These are phyloP conservation scores for Claviceps humidiphila DNA, from an alignment of 2,329 filamentous ascomycete species.

Conservation along the genomic window DNA sequence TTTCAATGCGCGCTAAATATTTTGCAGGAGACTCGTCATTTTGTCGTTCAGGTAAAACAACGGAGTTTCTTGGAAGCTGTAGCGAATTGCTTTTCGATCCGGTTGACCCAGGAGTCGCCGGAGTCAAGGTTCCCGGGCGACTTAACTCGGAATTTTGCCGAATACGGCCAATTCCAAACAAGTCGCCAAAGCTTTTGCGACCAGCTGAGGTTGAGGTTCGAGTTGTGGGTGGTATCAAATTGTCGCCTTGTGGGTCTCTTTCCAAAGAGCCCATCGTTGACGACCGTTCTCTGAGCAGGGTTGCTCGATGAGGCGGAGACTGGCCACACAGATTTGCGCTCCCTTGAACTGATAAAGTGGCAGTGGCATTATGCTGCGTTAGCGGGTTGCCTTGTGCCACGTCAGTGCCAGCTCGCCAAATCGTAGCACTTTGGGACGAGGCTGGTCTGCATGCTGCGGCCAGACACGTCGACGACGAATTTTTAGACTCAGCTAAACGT, in stretches of 20 bases:
- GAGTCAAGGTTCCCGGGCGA: slow-evolving; percentile 54
- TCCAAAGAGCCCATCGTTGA: slow-evolving; percentile 80
- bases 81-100: slow-evolving; percentile 74
- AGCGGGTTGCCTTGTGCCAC: slow-evolving; percentile 9
- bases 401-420: slow-evolving; percentile 11
- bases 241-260: slow-evolving; percentile 57
- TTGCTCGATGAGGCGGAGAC: slow-evolving; percentile 53
- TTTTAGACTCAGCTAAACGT: slow-evolving; percentile 26
- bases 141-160: slow-evolving; percentile 69
- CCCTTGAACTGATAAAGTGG: slow-evolving; percentile 30
- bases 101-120: slow-evolving; percentile 54
- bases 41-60: slow-evolving; percentile 61
- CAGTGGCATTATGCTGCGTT: slow-evolving; percentile 28
- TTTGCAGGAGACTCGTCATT: slow-evolving; percentile 84
- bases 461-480: slow-evolving; percentile 30
- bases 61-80: slow-evolving; percentile 58
- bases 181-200: slow-evolving; percentile 81
- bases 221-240: slow-evolving; percentile 51
- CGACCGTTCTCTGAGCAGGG: slow-evolving; percentile 60
- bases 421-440: slow-evolving; percentile 20
- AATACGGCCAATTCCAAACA: slow-evolving; percentile 66
- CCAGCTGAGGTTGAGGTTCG: slow-evolving; percentile 81
- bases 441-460: slow-evolving; percentile 20
- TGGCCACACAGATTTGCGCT: slow-evolving; percentile 37
- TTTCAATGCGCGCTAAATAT: slow-evolving; percentile 75